Percentiles rank a stretch among this genome's conserved stretches.
These are phyloP conservation scores for Exophiala calicioides DNA, from an alignment of 2,329 filamentous ascomycete species.

Conservation along the genomic window DNA sequence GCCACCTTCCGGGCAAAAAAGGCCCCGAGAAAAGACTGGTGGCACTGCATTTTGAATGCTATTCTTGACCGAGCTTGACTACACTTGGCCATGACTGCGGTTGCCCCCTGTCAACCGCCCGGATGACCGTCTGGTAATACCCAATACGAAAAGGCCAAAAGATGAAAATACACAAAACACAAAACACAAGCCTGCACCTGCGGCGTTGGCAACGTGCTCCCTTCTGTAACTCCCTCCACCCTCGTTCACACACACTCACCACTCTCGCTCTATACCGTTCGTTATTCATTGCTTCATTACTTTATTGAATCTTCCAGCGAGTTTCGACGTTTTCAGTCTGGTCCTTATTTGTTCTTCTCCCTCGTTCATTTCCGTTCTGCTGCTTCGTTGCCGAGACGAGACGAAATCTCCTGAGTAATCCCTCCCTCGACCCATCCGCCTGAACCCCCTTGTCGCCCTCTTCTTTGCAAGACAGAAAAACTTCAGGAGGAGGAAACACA, in stretches of 20 bases:
- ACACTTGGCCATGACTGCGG: constrained; percentile 12
- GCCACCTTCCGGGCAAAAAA: constrained; percentile 10
- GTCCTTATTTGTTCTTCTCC: background rate
- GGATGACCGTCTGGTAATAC: no score
- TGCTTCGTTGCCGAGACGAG: no score
- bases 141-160: no score
- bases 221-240: constrained; percentile 2
- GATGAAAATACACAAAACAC: no score
- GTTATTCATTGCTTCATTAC: no score
- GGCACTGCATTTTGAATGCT: constrained; percentile 14
- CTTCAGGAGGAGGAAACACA: background rate
- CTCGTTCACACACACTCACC: background rate
- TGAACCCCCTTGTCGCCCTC: background rate
- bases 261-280: background rate
- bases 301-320: no score
- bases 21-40: constrained; percentile 4
- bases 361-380: no score
- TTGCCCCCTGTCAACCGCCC: no score
- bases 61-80: constrained; percentile 13
- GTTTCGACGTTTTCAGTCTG: no score
- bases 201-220: no score
- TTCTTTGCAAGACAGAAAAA: background rate
- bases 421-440: background rate
- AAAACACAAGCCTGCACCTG: no score
- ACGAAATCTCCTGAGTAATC: no score